Evolutionary conservation across 768 basidiomycete species (phyloP), one percentile per base, ranked within the genome.

Genomic region (Boletus insuetus): DNA sequence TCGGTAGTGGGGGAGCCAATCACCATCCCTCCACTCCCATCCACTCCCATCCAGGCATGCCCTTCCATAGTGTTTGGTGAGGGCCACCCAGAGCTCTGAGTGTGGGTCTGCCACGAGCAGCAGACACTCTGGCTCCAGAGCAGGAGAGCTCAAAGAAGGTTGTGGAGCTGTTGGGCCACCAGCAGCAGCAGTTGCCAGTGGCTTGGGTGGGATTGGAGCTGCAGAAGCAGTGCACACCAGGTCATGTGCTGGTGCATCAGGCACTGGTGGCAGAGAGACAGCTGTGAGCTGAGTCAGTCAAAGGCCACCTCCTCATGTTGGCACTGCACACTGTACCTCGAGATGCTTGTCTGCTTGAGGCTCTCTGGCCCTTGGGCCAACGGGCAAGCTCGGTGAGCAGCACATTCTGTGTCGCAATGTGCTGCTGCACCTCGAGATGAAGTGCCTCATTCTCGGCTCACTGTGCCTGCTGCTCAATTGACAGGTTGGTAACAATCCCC

Each of bases 1-100:
- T 6, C 32, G 17, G 39, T 73, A 73, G 37, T 55, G 31, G 1
- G 70, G 44, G 9, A 72, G 62, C 58, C 61, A 71, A 17, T 69
- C 62, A 22, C 63, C 58, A 6, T 54, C 49, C 8, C 44, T 53
- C 40, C 59, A 56, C 29, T 65, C 58, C 69, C 71, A 72, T 20
- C 65, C 19, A 48, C 69, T 68, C 17, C 38, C 56, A 53, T 65
- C 60, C n/a, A 56, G 54, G 19, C 37, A 5, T 29, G 53, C 17
- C 44, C n/a, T 45, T 14, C n/a, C 46, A 37, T 35, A 51, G 29
- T 10, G 10, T 9, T 26, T n/a, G 11, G 10, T 19, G 7, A 60
- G 55, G 20, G 46, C 43, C 0, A 3, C 6, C 55, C 55, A 60
- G 12, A 24, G 9, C 39, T 49, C 55, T 13, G 24, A 40, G 22